Evolutionary conservation across 23 red algal genomes (phyloP).

Genomic region (Gracilariopsis chorda): DNA sequence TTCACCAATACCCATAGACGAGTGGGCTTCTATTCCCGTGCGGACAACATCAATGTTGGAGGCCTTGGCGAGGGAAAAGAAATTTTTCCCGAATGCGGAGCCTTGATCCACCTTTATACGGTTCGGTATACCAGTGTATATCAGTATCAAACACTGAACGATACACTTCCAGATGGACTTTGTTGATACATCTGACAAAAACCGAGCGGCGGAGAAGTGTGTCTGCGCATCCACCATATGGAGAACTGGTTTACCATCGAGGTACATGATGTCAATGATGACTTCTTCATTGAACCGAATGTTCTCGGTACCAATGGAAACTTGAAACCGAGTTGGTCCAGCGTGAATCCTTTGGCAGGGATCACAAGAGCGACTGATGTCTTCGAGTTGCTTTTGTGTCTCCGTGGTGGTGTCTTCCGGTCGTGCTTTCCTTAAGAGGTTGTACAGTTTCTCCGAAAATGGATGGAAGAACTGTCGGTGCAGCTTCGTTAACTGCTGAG

Average conservation of each 20-base stretch:
- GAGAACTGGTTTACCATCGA: not conserved
- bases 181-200: not conserved
- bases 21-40: not conserved
- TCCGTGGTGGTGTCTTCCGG: not conserved
- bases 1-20: not conserved
- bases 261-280: conserved; percentile 15
- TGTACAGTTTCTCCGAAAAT: not conserved
- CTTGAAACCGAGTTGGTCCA: not conserved
- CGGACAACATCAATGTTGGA: not conserved
- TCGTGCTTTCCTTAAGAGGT: not conserved
- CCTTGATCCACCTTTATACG: not conserved
- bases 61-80: not conserved
- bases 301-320: not conserved
- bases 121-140: not conserved
- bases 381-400: not conserved
- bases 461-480: conserved; percentile 25
- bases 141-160: not conserved
- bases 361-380: not conserved
- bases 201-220: not conserved
- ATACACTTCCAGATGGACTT: not conserved
- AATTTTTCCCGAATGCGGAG: not conserved
- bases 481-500: not conserved
- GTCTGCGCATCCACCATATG: not conserved
- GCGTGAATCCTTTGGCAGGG: conserved; percentile 1
- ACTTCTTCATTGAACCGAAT: conserved; percentile 12